Evolutionary conservation across 2,329 filamentous ascomycete species (phyloP), one percentile per base, ranked within the genome.

Genomic region (Fusarium sp.): DNA sequence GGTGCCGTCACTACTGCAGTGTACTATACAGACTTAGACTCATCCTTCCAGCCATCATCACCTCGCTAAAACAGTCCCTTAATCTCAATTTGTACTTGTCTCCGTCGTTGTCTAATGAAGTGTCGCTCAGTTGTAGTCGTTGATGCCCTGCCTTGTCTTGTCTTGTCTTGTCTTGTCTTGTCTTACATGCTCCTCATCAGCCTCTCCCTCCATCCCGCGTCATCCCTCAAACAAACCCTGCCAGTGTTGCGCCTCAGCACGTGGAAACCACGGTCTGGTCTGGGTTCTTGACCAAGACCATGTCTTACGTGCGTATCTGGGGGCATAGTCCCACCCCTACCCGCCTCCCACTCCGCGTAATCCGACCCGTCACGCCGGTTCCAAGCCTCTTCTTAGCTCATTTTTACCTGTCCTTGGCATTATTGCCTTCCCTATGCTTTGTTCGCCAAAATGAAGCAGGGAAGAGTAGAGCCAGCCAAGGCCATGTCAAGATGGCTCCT

Each of bases 221-320:
- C 40, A 49, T 52, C 36, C 6, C 46, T 26, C 45, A 19, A 38
- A 49, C 26, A 14, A 56, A 34, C 36, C 51, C 51, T 59, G 39
- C 24, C 28, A 36, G 39, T 45, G 33, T 52, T 34, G 31, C 22
- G 24, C 45, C 42, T 31, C 56, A 44, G 22, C 62, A 70, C 54
- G 57, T 67, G 53, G 57, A 46, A 63, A 51, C 56, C 42, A 66
- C 51, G 43, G 38, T 45, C 40, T 50, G 50, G 53, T 34, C 42
- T 53, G 40, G 50, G 53, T 40, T 50, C 53, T 60, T 56, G 45
- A 40, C 39, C 52, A 45, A 64, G 57, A 53, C 38, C 39, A 49
- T 67, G 62, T 70, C 62, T 70, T 40, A 67, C 60, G 59, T 65
- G 46, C 24, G 34, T 33, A 45, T 53, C 36, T 50, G 40, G 42